phyloP scores from a whole-genome alignment of 805 yeast genomes.

The Saccharomycopsis oosterbeekiorum region DNA sequence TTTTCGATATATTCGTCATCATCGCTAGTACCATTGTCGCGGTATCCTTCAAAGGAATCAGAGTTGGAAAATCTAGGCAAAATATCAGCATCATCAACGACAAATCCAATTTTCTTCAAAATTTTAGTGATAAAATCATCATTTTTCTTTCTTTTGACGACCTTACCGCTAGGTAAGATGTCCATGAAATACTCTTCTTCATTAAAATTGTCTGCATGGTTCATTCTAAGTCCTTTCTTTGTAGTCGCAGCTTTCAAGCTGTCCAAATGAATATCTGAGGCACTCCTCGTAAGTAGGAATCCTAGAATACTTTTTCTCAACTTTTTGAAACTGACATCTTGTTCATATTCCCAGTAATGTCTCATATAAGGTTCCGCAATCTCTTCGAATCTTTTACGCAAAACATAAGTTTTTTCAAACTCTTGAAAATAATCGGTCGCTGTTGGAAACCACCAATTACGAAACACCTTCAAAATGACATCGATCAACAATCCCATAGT shows the following conservation, averaged over 20 bases:
- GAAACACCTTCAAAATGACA: constrained; percentile 46
- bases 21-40: constrained; percentile 3
- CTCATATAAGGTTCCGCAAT: constrained; percentile 62
- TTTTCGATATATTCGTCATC: constrained; percentile 13
- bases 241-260: not conserved
- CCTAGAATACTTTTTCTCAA: constrained; percentile 23
- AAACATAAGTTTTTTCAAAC: constrained; percentile 57
- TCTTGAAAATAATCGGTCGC: constrained; percentile 75
- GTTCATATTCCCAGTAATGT: constrained; percentile 69
- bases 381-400: constrained; percentile 62
- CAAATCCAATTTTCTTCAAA: constrained; percentile 33
- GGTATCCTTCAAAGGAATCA: constrained; percentile 16
- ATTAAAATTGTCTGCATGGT: constrained; percentile 1
- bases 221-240: not conserved
- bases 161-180: constrained; percentile 65
- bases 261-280: constrained; percentile 1
- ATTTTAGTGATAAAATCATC: constrained; percentile 25
- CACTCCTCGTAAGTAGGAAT: constrained; percentile 19
- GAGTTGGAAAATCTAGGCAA: not conserved
- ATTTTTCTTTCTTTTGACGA: constrained; percentile 34
- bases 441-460: constrained; percentile 47
- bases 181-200: constrained; percentile 40
- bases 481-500: constrained; percentile 60
- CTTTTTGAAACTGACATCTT: constrained; percentile 31
- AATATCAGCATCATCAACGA: constrained; percentile 37